phyloP scores from a whole-genome alignment of 805 yeast species.

The Lipomyces japonicus region DNA sequence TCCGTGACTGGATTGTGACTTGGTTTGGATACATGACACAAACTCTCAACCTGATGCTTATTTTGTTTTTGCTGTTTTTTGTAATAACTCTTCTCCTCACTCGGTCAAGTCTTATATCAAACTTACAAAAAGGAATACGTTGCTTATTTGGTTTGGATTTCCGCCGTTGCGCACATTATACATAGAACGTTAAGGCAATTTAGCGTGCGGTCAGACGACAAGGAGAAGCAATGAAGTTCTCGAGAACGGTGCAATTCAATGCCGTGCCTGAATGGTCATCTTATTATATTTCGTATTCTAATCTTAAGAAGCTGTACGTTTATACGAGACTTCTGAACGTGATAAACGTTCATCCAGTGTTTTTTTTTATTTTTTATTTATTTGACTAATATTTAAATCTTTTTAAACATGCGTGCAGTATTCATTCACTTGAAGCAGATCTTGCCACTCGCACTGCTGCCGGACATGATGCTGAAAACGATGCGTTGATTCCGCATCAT shows the following conservation, averaged over 20 bases:
- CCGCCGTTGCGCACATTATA: no score
- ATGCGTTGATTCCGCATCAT: slow-evolving; percentile 35
- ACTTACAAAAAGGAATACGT: no score
- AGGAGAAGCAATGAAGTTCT: slow-evolving; percentile 93
- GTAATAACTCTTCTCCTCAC: no score
- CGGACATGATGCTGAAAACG: slow-evolving; percentile 32
- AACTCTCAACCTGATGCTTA: no score
- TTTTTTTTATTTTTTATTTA: background rate
- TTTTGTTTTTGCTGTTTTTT: no score
- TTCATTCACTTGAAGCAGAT: slow-evolving; percentile 69
- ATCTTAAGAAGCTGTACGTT: slow-evolving; percentile 64
- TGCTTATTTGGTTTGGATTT: no score
- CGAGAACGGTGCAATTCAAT: slow-evolving; percentile 90
- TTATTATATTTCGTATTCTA: slow-evolving; percentile 83
- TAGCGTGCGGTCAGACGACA: no score
- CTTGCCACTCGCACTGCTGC: slow-evolving; percentile 32
- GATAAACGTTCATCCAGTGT: background rate
- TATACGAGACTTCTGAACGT: background rate
- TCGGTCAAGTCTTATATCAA: no score
- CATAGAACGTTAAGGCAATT: no score
- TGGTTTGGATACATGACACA: no score
- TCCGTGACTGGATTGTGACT: no score
- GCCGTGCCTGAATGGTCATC: slow-evolving; percentile 99
- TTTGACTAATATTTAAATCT: background rate
- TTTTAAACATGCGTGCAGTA: slow-evolving; percentile 32